Evolutionary conservation across 2,329 filamentous ascomycete genomes (phyloP), one percentile per base, ranked within the genome.

Genomic region (Pestalotiopsis sp.): DNA sequence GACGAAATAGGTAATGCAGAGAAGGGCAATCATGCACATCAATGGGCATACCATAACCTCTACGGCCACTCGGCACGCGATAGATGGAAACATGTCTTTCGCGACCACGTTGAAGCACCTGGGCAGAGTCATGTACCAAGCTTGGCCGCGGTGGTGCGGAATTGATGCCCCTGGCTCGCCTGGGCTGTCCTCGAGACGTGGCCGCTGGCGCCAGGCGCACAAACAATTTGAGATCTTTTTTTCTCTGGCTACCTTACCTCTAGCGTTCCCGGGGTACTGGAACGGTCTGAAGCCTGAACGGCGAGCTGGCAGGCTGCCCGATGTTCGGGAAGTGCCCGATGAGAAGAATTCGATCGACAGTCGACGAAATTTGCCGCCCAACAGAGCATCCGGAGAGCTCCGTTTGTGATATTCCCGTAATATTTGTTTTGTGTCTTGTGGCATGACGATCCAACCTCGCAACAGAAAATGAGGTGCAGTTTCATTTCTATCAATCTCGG

Each of bases 171-270:
- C 27, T 39, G 17, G 56, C 56, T 36, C 17, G 41, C 13, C 13
- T 49, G 41, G 41, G 41, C 45, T 52, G 45, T 36, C 59, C 27
- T 62, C 27, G 59, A 39, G 57, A 59, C 57, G 57, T 59, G 57
- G 14, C 57, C 57, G 45, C 31, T 36, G 20, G 45, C 45, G 45
- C 45, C 27, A 20, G 57, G 45, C 45, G 45, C 45, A 52, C 45
- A n/a, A 52, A 52, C 45, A n/a, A 52, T 52, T 52, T 52, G n/a
- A n/a, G 45, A 52, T 52, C 45, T 52, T 52, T 23, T 23, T 52
- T 52, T 52, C 17, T 45, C 17, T 45, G 31, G 31, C 31, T 45
- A 45, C 17, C 45, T 20, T n/a, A n/a, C 45, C 17, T 36, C 31
- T 52, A 52, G 45, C n/a, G 45, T 20, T 52, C 6, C 45, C 45